Percentiles rank a stretch among this genome's conserved stretches.
phyloP scores from a whole-genome alignment of 305 asterid genomes.

The Fraxinus ornus region DNA sequence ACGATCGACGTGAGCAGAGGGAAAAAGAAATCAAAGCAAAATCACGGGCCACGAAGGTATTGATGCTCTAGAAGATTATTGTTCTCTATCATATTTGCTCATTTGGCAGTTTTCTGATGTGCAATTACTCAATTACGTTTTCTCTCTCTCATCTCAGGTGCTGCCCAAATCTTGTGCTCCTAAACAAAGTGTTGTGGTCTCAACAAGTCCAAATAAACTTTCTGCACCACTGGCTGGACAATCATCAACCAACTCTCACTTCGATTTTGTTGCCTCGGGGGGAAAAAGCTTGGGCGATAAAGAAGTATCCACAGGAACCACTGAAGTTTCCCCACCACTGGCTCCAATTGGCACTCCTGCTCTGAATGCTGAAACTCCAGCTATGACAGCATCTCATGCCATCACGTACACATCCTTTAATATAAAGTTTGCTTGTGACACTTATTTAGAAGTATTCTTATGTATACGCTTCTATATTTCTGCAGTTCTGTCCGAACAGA shows the following conservation, averaged over 20 bases:
- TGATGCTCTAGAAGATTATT: slow-evolving; percentile 14
- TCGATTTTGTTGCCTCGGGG: slow-evolving; percentile 48
- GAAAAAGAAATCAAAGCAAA: slow-evolving; percentile 83
- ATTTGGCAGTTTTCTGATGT: slow-evolving; percentile 7
- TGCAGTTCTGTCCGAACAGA: slow-evolving; percentile 54
- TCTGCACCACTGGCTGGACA: slow-evolving; percentile 39
- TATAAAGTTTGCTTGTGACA: slow-evolving; percentile 14
- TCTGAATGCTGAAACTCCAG: slow-evolving; percentile 48
- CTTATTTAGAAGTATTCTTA: slow-evolving; percentile 19
- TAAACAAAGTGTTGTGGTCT: slow-evolving; percentile 43
- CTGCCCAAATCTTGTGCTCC: slow-evolving; percentile 49
- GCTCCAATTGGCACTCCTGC: slow-evolving; percentile 72
- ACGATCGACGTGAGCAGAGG: slow-evolving; percentile 91
- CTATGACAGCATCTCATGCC: slow-evolving; percentile 32
- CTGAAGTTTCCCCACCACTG: slow-evolving; percentile 51
- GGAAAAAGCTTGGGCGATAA: slow-evolving; percentile 40
- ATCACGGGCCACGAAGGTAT: slow-evolving; percentile 68
- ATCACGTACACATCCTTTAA: slow-evolving; percentile 47
- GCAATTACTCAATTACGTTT: slow-evolving; percentile 7
- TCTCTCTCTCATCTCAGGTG: slow-evolving; percentile 41
- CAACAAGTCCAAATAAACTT: slow-evolving; percentile 46
- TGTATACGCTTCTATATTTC: slow-evolving; percentile 22
- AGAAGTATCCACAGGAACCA: slow-evolving; percentile 45
- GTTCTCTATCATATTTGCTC: not conserved
- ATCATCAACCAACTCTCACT: slow-evolving; percentile 35